Conservation (phyloP, 2,329 filamentous ascomycete species). For the Trichoderma harzianum region DNA sequence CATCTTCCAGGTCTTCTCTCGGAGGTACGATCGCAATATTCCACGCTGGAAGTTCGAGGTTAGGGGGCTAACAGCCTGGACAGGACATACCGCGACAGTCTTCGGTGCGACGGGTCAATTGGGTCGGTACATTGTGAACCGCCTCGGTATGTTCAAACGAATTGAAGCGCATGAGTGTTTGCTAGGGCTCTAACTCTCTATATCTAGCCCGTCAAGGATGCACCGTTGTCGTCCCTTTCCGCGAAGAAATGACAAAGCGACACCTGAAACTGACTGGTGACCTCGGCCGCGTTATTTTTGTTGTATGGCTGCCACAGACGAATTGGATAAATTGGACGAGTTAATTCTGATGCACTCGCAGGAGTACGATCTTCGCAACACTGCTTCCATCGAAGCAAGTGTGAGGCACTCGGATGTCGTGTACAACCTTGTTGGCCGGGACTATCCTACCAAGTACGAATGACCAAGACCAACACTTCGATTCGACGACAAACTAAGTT, state of each 20-base stretch:
- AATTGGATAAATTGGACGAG: background rate
- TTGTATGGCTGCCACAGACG: conserved; percentile 50
- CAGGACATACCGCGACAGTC: conserved; percentile 93
- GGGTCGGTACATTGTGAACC: conserved; percentile 95
- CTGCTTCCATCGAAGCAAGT: conserved; percentile 90
- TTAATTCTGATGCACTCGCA: conserved; percentile 34
- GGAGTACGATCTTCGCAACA: conserved; percentile 96
- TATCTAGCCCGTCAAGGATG: conserved; percentile 80
- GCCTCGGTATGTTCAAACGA: conserved; percentile 60
- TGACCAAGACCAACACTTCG: background rate
- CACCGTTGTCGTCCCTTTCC: conserved; percentile 87
- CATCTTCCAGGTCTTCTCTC: conserved; percentile 67
- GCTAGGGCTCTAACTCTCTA: conserved; percentile 23
- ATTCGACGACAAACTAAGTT: conserved; percentile 22
- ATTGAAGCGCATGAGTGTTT: background rate
- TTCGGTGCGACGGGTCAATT: conserved; percentile 96
- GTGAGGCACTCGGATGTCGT: conserved; percentile 97
- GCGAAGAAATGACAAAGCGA: conserved; percentile 96
- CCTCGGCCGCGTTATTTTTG: conserved; percentile 81
- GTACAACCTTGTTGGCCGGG: conserved; percentile 90
- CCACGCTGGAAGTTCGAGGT: background rate
- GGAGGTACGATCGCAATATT: conserved; percentile 61
- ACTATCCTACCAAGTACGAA: conserved; percentile 89
- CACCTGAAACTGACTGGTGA: conserved; percentile 97
- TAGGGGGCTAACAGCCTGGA: conserved; percentile 27